These are phyloP conservation scores for Fusarium redolens DNA, from an alignment of 2,329 filamentous ascomycete species.

Conservation along the genomic window DNA sequence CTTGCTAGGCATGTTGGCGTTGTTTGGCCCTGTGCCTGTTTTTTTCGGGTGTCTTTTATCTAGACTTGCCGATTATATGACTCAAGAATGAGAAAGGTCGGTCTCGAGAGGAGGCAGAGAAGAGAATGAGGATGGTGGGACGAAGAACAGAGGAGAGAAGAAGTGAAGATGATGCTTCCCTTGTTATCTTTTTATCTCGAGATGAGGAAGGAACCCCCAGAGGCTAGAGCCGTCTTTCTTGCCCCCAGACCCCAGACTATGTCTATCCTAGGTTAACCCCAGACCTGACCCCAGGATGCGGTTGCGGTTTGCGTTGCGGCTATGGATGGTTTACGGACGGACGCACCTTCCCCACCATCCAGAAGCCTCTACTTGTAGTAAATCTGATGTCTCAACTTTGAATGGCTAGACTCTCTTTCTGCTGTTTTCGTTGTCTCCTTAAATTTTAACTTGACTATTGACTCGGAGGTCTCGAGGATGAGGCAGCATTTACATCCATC, in stretches of 20 bases:
- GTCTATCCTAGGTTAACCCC: conserved; percentile 10
- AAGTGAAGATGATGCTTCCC: conserved; percentile 14
- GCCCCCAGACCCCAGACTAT: conserved; percentile 30
- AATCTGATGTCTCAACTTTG: not conserved
- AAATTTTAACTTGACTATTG: not conserved
- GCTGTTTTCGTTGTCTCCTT: not conserved
- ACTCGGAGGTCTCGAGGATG: not conserved
- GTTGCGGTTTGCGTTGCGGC: conserved; percentile 6
- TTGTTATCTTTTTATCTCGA: conserved; percentile 35
- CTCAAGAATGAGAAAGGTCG: not conserved
- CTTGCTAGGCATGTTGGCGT: conserved; percentile 50
- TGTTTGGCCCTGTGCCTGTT: conserved; percentile 11
- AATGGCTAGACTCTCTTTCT: not conserved
- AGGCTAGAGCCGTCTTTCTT: conserved; percentile 17
- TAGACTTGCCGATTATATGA: not conserved
- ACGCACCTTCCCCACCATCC: conserved; percentile 17
- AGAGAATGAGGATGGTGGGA: conserved; percentile 5
- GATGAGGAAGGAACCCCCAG: conserved; percentile 17
- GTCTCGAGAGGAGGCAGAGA: not conserved
- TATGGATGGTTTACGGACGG: conserved; percentile 5
- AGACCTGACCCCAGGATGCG: conserved; percentile 30
- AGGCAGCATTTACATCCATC: not conserved
- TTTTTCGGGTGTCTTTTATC: not conserved
- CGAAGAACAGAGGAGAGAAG: conserved; percentile 8
- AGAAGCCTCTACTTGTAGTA: conserved; percentile 1